phyloP scores from a whole-genome alignment of 306 rosid species.

The Canavalia ensiformis region DNA sequence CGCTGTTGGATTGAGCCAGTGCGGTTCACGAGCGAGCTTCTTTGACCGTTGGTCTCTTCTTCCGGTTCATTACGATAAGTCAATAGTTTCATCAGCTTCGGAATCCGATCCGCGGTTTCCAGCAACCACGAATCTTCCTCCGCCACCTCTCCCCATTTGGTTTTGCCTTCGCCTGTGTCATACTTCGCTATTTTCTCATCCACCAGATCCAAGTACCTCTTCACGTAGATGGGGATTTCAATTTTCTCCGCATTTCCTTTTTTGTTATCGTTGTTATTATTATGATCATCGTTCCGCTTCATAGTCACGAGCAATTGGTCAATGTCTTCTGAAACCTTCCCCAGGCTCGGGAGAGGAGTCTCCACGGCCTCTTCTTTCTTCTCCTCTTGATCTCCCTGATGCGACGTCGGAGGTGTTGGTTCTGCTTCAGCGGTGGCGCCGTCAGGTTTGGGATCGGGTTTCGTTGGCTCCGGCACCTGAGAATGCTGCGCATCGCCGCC shows the following conservation, averaged over 20 bases:
- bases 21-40: slow-evolving; percentile 58
- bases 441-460: slow-evolving; percentile 30
- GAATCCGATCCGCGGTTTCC: slow-evolving; percentile 57
- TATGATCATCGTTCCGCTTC: not conserved
- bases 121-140: slow-evolving; percentile 60
- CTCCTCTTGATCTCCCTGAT: not conserved
- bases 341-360: slow-evolving; percentile 47
- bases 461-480: not conserved
- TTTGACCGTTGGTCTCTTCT: slow-evolving; percentile 29
- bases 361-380: slow-evolving; percentile 25
- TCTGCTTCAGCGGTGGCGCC: not conserved
- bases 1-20: slow-evolving; percentile 60
- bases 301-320: slow-evolving; percentile 52
- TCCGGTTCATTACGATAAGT: not conserved
- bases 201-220: slow-evolving; percentile 58
- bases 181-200: slow-evolving; percentile 55
- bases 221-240: slow-evolving; percentile 56
- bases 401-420: not conserved
- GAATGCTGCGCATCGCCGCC: slow-evolving; percentile 7
- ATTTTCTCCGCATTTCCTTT: not conserved
- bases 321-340: slow-evolving; percentile 50
- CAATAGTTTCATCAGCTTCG: slow-evolving; percentile 48
- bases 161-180: slow-evolving; percentile 41
- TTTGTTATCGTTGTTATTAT: not conserved
- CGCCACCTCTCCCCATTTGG: slow-evolving; percentile 50